Conservation (phyloP, 2,329 filamentous ascomycete species). For the Fusarium nanum region DNA sequence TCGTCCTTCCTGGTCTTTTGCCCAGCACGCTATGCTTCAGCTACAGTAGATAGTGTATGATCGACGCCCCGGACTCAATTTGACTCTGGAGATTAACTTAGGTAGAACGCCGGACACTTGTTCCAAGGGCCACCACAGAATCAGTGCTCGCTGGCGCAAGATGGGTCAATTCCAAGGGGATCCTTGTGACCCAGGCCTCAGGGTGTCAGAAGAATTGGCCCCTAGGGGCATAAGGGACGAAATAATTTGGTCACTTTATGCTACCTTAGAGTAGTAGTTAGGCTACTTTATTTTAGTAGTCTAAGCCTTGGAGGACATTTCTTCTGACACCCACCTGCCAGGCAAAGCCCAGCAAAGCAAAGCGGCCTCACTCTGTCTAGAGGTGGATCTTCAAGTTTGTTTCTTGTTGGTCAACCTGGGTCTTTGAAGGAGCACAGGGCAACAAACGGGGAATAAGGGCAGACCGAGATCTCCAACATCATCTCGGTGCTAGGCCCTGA, state of each 20-base stretch:
- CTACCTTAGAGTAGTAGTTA: no score
- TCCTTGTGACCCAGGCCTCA: conserved; percentile 24
- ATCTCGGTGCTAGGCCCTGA: conserved; percentile 30
- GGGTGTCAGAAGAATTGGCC: no score
- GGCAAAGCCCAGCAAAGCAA: conserved; percentile 26
- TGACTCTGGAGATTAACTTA: conserved; percentile 35
- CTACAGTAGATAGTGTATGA: conserved; percentile 46
- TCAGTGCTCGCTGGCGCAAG: conserved; percentile 41
- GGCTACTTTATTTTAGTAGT: no score
- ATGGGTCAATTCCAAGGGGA: conserved; percentile 37
- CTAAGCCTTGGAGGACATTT: no score
- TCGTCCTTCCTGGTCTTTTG: conserved; percentile 30
- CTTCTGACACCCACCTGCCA: no score
- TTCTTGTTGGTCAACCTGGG: conserved; percentile 33
- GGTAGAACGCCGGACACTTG: conserved; percentile 3
- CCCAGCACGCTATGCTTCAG: conserved; percentile 41
- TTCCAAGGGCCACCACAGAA: conserved; percentile 41
- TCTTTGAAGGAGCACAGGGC: conserved; percentile 13
- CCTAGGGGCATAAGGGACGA: no score
- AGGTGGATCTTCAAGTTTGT: conserved; percentile 35
- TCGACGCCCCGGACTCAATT: conserved; percentile 44
- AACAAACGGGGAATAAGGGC: conserved; percentile 20
- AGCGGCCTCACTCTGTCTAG: conserved; percentile 33
- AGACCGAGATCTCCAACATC: conserved; percentile 31
- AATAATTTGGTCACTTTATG: no score